These are phyloP conservation scores for Ensete ventricosum DNA, from an alignment of 176 grass and related monocot genomes.

Conservation along the genomic window DNA sequence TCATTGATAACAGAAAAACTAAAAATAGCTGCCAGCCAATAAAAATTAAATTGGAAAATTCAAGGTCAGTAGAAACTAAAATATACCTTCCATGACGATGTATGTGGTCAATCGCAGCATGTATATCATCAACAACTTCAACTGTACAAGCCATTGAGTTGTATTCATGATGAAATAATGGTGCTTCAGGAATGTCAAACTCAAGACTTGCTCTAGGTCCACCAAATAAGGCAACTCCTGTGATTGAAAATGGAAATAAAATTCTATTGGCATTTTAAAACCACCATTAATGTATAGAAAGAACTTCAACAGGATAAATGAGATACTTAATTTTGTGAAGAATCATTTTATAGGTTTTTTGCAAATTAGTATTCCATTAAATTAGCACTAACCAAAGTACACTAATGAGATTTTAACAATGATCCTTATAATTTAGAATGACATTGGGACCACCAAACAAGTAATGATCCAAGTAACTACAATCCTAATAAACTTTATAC, in stretches of 20 bases:
- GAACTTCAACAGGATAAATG: too few relatives aligned
- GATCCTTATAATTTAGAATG: too few relatives aligned
- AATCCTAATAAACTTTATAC: too few relatives aligned
- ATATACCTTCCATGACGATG: slow-evolving; percentile 80
- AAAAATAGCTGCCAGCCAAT: not conserved
- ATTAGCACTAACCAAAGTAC: too few relatives aligned
- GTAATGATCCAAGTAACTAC: too few relatives aligned
- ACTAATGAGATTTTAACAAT: too few relatives aligned
- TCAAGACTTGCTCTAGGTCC: slow-evolving; percentile 46
- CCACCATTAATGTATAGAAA: too few relatives aligned
- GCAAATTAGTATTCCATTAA: too few relatives aligned
- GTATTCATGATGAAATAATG: slow-evolving; percentile 75
- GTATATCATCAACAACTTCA: slow-evolving; percentile 83
- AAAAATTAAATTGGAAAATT: not conserved
- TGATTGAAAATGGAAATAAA: slow-evolving; percentile 1
- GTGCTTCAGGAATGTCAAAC: slow-evolving; percentile 43
- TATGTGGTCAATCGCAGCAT: slow-evolving; percentile 84
- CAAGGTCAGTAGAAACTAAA: not conserved
- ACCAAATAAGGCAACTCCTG: slow-evolving; percentile 73
- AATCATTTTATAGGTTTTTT: too few relatives aligned
- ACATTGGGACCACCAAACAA: too few relatives aligned
- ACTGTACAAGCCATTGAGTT: slow-evolving; percentile 72
- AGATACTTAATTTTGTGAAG: too few relatives aligned
- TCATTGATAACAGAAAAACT: too few relatives aligned
- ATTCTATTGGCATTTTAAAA: not conserved